Conservation (phyloP, 2,329 filamentous ascomycete genomes). For the Didymosphaeria variabile region DNA sequence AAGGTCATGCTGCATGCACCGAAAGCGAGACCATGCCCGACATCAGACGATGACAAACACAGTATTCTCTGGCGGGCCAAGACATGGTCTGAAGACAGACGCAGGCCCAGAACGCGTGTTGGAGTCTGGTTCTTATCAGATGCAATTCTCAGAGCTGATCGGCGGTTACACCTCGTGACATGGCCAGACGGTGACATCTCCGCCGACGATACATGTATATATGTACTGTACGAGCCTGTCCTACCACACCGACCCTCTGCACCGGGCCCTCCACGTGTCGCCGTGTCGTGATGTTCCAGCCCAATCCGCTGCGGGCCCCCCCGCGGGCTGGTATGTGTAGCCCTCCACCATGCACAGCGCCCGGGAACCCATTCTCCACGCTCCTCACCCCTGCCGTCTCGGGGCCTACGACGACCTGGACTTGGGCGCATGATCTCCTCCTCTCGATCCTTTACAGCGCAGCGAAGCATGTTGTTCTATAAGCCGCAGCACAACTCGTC, state of each 20-base stretch:
- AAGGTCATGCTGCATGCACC: neutral
- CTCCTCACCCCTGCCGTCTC: neutral
- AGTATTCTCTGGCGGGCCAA: neutral
- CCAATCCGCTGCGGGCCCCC: neutral
- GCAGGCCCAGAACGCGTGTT: neutral
- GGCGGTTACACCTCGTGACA: neutral
- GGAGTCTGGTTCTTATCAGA: neutral
- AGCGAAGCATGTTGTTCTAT: no score
- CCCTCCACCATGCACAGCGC: neutral
- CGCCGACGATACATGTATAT: neutral
- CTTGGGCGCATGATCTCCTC: neutral
- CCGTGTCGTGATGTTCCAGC: neutral
- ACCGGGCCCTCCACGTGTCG: conserved; percentile 1
- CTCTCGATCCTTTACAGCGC: neutral
- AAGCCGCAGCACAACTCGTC: no score
- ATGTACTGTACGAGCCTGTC: neutral
- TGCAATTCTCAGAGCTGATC: neutral
- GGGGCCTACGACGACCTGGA: conserved; percentile 10
- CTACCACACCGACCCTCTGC: neutral
- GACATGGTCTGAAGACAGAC: neutral
- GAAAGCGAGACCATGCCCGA: neutral
- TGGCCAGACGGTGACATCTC: neutral
- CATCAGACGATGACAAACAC: neutral
- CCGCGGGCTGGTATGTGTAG: neutral
- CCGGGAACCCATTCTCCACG: neutral